A percentile compares a stretch with the other conserved stretches of the same genome.
Conservation (phyloP, 345 rosid genomes). For the Citrus australasica region DNA sequence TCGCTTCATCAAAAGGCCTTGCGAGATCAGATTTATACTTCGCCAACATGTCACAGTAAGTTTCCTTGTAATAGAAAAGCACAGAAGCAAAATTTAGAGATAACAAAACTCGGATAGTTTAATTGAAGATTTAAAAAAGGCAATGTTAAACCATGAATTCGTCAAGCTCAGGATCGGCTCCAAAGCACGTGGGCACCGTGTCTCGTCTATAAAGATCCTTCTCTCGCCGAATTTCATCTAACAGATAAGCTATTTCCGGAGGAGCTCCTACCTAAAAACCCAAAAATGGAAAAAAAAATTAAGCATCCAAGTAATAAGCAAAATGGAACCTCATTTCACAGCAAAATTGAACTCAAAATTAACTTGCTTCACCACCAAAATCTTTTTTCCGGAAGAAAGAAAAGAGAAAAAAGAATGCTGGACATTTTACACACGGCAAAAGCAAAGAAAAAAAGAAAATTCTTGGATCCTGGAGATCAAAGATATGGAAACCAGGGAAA, state of each 20-base stretch:
- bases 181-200: conserved; percentile 38
- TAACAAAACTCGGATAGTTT: neutral
- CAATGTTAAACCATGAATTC: conserved; percentile 71
- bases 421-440: neutral
- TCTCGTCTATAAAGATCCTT: conserved; percentile 41
- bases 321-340: neutral
- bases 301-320: neutral
- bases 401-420: neutral
- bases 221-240: conserved; percentile 67
- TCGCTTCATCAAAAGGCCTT: conserved; percentile 88
- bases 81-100: neutral
- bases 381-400: neutral
- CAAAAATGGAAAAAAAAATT: neutral
- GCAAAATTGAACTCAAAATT: neutral
- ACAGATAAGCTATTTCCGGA: conserved; percentile 59
- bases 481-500: neutral
- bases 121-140: neutral
- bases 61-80: conserved; percentile 39
- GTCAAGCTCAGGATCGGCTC: conserved; percentile 95
- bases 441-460: neutral
- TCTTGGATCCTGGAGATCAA: conserved; percentile 14
- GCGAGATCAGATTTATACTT: conserved; percentile 87
- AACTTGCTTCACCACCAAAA: too few relatives aligned
- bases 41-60: conserved; percentile 65
- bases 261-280: conserved; percentile 79